phyloP scores from a whole-genome alignment of 192 early-diverging fungal genomes.

The Ambispora gerdemannii region DNA sequence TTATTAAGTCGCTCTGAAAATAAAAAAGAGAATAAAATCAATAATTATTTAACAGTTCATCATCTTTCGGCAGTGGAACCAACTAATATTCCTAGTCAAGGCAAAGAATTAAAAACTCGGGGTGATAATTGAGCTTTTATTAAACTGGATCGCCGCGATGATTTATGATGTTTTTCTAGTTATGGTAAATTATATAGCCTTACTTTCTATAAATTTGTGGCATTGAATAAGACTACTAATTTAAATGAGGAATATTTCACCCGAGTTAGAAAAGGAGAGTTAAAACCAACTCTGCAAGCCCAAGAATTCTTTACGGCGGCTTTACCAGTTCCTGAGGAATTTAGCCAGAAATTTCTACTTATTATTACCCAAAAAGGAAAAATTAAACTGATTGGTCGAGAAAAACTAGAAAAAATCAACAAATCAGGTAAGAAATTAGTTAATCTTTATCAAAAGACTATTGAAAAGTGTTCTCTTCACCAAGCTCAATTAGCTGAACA shows the following conservation, averaged over 20 bases:
- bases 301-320: constrained; percentile 5
- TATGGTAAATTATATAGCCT: constrained; percentile 5
- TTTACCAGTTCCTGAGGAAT: constrained; percentile 15
- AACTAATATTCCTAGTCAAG: constrained; percentile 27
- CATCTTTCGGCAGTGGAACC: background rate
- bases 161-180: constrained; percentile 10
- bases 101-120: constrained; percentile 11
- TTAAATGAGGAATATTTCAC: constrained; percentile 21
- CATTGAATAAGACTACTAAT: constrained; percentile 22
- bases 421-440: constrained; percentile 27
- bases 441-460: constrained; percentile 25
- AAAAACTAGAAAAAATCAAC: constrained; percentile 7
- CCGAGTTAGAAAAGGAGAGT: background rate
- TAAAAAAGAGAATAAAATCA: constrained; percentile 24
- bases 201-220: constrained; percentile 6
- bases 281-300: constrained; percentile 19
- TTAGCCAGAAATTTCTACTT: constrained; percentile 2
- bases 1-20: constrained; percentile 15
- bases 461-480: constrained; percentile 23
- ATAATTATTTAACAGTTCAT: constrained; percentile 28
- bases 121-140: background rate
- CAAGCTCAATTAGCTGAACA: constrained; percentile 8
- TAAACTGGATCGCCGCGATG: background rate
- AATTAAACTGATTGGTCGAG: background rate
- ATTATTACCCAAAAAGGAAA: constrained; percentile 17